phyloP scores from a whole-genome alignment of 768 basidiomycete genomes.

The Termitomyces eurrhizus region DNA sequence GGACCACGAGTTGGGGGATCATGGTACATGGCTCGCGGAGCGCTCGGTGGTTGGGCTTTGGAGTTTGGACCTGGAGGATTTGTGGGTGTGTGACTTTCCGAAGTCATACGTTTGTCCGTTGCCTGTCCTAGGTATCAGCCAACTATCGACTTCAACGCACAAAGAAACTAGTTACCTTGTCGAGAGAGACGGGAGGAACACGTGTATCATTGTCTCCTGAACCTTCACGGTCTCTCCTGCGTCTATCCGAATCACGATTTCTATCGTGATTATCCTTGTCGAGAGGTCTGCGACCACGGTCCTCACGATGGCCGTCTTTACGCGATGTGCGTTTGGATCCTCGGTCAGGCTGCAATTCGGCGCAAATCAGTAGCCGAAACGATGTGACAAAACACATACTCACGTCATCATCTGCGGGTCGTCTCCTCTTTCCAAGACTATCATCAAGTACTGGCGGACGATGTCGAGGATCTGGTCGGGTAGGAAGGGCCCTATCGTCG shows the following conservation, averaged over 20 bases:
- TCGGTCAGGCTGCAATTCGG: slow-evolving; percentile 56
- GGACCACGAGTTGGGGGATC: slow-evolving; percentile 28
- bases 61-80: slow-evolving; percentile 19
- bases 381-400: slow-evolving; percentile 21
- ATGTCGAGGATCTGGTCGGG: slow-evolving; percentile 59
- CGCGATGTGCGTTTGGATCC: slow-evolving; percentile 78
- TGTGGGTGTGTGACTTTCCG: slow-evolving; percentile 40
- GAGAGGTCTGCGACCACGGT: slow-evolving; percentile 57
- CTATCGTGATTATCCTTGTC: slow-evolving; percentile 73
- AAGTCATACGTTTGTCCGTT: slow-evolving; percentile 49
- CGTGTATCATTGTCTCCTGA: slow-evolving; percentile 46
- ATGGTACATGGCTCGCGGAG: slow-evolving; percentile 66
- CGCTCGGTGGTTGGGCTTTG: slow-evolving; percentile 51
- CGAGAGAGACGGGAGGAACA: slow-evolving; percentile 31
- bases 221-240: slow-evolving; percentile 62
- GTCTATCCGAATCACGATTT: slow-evolving; percentile 60
- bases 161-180: slow-evolving; percentile 47
- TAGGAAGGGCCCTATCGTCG: slow-evolving; percentile 56
- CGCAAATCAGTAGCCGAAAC: slow-evolving; percentile 13
- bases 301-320: slow-evolving; percentile 75
- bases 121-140: slow-evolving; percentile 28
- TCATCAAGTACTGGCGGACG: slow-evolving; percentile 52
- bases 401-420: slow-evolving; percentile 72
- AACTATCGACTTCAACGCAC: slow-evolving; percentile 6
- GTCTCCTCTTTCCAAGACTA: slow-evolving; percentile 66